A percentile compares a stretch with the other conserved stretches of the same genome.
Conservation (phyloP, 2,329 filamentous ascomycete genomes). For the Penicillium sp. region DNA sequence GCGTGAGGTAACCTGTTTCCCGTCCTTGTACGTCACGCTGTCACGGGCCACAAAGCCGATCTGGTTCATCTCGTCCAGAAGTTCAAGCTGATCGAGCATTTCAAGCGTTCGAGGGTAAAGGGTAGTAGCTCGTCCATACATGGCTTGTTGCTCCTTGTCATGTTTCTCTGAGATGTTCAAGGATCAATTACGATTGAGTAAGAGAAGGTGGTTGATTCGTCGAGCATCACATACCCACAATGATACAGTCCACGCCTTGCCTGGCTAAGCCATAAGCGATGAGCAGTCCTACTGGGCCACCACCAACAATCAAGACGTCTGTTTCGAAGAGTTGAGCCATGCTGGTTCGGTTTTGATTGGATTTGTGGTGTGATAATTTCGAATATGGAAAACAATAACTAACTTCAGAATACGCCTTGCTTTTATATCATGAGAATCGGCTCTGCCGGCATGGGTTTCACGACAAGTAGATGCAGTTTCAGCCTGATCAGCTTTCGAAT, state of each 20-base stretch:
- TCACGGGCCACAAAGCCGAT: constrained; percentile 22
- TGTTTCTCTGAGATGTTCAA: constrained; percentile 45
- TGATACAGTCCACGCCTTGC: constrained; percentile 44
- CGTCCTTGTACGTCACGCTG: constrained; percentile 38
- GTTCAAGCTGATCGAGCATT: constrained; percentile 48
- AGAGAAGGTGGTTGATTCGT: background rate
- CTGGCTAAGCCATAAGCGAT: constrained; percentile 49
- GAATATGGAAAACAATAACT: too few relatives aligned
- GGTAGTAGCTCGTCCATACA: constrained; percentile 54
- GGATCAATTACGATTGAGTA: background rate
- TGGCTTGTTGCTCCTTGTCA: constrained; percentile 33
- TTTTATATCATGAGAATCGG: too few relatives aligned
- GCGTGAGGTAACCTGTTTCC: constrained; percentile 25
- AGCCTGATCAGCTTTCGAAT: too few relatives aligned
- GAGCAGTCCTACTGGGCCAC: constrained; percentile 47
- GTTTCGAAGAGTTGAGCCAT: background rate
- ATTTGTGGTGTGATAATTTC: too few relatives aligned
- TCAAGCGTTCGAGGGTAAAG: constrained; percentile 52
- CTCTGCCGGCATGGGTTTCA: too few relatives aligned
- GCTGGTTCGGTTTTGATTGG: too few relatives aligned
- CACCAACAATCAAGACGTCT: constrained; percentile 48
- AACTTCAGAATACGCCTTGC: too few relatives aligned
- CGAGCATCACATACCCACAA: constrained; percentile 35
- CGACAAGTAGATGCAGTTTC: too few relatives aligned
- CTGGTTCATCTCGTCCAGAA: constrained; percentile 64